Percentiles rank a stretch among this genome's conserved stretches.
Evolutionary conservation across 2,329 filamentous ascomycete species (phyloP).

Genomic region (Niveomyces coronatus): DNA sequence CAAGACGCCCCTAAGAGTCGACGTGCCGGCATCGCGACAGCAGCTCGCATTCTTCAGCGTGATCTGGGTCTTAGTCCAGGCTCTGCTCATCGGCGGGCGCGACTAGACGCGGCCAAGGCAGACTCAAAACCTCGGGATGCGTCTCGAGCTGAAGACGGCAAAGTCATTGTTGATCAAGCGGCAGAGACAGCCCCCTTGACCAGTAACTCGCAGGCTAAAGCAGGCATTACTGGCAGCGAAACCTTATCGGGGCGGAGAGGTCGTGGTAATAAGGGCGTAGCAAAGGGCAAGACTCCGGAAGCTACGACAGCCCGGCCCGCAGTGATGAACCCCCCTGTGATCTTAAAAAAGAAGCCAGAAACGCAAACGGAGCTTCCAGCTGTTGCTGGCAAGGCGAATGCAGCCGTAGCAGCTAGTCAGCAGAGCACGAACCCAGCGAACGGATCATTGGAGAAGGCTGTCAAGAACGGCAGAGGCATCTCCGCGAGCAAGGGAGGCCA

Average conservation of each 20-base stretch:
- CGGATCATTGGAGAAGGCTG: constrained; percentile 20
- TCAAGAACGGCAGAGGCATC: constrained; percentile 27
- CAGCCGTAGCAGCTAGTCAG: constrained; percentile 4
- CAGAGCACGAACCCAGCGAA: constrained; percentile 19
- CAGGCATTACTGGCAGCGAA: constrained; percentile 8
- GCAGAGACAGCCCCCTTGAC: background rate
- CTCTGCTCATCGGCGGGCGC: constrained; percentile 49
- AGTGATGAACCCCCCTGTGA: constrained; percentile 24
- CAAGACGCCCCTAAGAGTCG: constrained; percentile 42
- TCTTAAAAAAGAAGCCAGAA: constrained; percentile 33
- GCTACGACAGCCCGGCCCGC: constrained; percentile 16
- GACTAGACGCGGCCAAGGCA: constrained; percentile 47
- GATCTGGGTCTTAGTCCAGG: constrained; percentile 56
- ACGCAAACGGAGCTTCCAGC: constrained; percentile 14
- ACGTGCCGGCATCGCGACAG: constrained; percentile 50
- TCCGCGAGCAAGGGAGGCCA: constrained; percentile 17
- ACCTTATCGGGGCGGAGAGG: constrained; percentile 17
- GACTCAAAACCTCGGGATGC: constrained; percentile 27
- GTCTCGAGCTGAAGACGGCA: background rate
- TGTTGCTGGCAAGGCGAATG: background rate
- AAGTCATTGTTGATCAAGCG: background rate
- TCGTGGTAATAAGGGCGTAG: constrained; percentile 27
- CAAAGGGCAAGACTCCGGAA: constrained; percentile 29
- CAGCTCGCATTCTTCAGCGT: constrained; percentile 54
- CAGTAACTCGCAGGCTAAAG: constrained; percentile 14